Conservation (phyloP, 257 asterid genomes). For the Solanum chiquidenum region DNA sequence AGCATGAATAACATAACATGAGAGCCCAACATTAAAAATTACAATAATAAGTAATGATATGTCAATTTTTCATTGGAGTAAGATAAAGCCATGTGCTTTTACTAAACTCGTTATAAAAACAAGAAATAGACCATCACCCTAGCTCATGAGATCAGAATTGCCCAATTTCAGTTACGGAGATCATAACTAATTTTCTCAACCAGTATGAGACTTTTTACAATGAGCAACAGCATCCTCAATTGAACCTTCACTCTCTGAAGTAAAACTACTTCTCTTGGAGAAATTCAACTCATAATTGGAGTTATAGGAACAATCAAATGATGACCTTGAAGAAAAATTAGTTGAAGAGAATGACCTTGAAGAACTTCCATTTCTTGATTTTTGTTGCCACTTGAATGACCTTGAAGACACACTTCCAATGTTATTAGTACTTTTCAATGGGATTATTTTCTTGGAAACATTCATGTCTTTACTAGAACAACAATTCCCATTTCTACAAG, state of each 20-base stretch:
- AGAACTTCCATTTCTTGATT: neutral
- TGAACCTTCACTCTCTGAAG: slow-evolving; percentile 32
- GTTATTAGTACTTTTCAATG: neutral
- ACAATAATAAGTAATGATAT: neutral
- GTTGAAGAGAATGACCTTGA: slow-evolving; percentile 20
- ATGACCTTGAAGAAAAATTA: slow-evolving; percentile 16
- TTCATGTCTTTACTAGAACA: neutral
- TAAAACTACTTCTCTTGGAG: slow-evolving; percentile 17
- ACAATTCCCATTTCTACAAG: neutral
- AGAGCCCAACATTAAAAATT: neutral
- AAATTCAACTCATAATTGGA: slow-evolving; percentile 17
- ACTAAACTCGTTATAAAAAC: neutral
- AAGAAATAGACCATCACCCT: neutral
- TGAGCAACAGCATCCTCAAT: slow-evolving; percentile 65
- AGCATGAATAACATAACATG: neutral
- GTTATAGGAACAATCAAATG: slow-evolving; percentile 22
- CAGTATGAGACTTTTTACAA: slow-evolving; percentile 40
- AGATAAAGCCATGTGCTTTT: neutral
- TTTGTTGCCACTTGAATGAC: slow-evolving; percentile 13
- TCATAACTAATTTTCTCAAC: neutral
- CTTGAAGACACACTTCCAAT: neutral
- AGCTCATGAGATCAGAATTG: neutral
- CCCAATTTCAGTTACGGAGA: neutral
- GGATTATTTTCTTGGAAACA: neutral
- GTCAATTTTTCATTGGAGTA: neutral